Percentiles rank a stretch among this genome's conserved stretches.
Evolutionary conservation across 2,329 filamentous ascomycete genomes (phyloP).

Genomic region (Sphaerulina populicola): DNA sequence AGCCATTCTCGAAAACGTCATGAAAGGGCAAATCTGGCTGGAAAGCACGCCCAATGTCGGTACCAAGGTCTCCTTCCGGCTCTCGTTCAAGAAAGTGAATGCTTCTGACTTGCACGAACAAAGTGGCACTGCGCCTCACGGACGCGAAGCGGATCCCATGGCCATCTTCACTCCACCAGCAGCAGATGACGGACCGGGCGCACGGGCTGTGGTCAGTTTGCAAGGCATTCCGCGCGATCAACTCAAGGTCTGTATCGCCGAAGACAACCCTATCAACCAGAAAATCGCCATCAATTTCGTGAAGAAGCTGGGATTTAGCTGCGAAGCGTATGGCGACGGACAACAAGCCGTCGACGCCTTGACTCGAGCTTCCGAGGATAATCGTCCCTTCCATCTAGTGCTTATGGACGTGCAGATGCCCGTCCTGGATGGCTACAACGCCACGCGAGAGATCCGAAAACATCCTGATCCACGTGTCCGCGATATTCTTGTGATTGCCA

Average conservation of each 20-base stretch:
- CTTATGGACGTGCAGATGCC: constrained; percentile 98
- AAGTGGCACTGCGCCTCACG: constrained; percentile 18
- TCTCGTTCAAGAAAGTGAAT: constrained; percentile 76
- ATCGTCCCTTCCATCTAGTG: constrained; percentile 75
- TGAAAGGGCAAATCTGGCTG: constrained; percentile 76
- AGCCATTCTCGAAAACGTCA: constrained; percentile 83
- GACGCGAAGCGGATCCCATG: constrained; percentile 45
- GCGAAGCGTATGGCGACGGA: constrained; percentile 85
- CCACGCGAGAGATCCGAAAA: constrained; percentile 70
- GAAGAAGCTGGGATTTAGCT: constrained; percentile 72
- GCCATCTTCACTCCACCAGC: constrained; percentile 47
- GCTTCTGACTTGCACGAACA: constrained; percentile 35
- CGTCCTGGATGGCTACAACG: constrained; percentile 83
- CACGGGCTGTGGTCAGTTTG: constrained; percentile 50
- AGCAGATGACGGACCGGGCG: constrained; percentile 34
- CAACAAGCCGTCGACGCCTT: constrained; percentile 79
- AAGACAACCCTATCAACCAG: constrained; percentile 92
- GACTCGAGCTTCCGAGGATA: constrained; percentile 61
- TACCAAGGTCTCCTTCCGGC: constrained; percentile 67
- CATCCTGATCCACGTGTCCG: constrained; percentile 69
- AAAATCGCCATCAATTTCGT: constrained; percentile 90
- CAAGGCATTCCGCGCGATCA: constrained; percentile 66
- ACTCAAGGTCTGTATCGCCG: constrained; percentile 82
- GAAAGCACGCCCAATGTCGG: constrained; percentile 66
- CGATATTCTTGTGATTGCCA: constrained; percentile 85